Percentiles rank a stretch among this genome's conserved stretches.
phyloP scores from a whole-genome alignment of 495 filamentous ascomycete species.

The Tricharina praecox region DNA sequence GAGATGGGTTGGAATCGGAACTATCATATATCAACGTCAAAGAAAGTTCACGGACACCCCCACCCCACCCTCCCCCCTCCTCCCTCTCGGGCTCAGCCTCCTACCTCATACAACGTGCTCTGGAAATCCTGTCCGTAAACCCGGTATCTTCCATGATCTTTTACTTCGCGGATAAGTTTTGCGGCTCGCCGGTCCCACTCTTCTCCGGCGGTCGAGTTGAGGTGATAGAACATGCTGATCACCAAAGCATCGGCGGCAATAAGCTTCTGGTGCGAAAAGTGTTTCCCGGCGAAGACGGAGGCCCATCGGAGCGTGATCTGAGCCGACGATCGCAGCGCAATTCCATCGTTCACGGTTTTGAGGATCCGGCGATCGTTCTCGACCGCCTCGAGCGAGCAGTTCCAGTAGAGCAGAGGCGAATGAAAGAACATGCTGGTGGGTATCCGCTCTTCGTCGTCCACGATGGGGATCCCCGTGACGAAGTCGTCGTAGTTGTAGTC shows the following conservation, averaged over 20 bases:
- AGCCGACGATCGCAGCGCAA: slow-evolving; percentile 38
- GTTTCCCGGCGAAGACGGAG: slow-evolving; percentile 58
- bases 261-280: slow-evolving; percentile 42
- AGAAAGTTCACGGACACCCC: no score
- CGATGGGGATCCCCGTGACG: neutral
- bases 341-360: slow-evolving; percentile 43
- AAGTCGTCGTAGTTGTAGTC: neutral
- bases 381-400: slow-evolving; percentile 40
- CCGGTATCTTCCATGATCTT: slow-evolving; percentile 35
- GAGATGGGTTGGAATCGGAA: slow-evolving; percentile 56
- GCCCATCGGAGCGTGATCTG: slow-evolving; percentile 55
- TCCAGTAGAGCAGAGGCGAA: slow-evolving; percentile 60
- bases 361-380: slow-evolving; percentile 41
- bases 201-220: slow-evolving; percentile 38
- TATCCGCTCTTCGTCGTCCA: slow-evolving; percentile 5
- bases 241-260: slow-evolving; percentile 55
- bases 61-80: no score
- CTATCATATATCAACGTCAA: slow-evolving; percentile 25
- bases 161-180: slow-evolving; percentile 31
- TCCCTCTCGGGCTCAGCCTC: slow-evolving; percentile 5
- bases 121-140: slow-evolving; percentile 38
- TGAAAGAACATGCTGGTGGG: slow-evolving; percentile 37
- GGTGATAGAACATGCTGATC: slow-evolving; percentile 49
- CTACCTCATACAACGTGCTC: slow-evolving; percentile 44
- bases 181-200: slow-evolving; percentile 41